Base-by-base conservation (phyloP, 371 early-diverging fungal species). In the Syncephalis fuscata region DNA sequence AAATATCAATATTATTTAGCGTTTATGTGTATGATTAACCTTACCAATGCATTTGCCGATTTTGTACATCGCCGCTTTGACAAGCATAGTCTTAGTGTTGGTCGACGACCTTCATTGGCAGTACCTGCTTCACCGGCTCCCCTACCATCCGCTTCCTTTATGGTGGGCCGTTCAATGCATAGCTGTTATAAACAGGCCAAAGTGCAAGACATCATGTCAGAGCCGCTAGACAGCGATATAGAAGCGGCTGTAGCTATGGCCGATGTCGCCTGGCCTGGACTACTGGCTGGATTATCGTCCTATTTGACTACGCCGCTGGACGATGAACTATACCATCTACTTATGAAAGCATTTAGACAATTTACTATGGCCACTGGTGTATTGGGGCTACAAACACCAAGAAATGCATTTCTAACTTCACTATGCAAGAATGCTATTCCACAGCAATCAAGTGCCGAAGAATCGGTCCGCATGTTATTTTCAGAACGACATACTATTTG, bases 351-450 rank as follows among this genome's bases (percentile, higher is more conserved):
- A 0, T 82, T 78, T 48, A 80, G 81, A 49, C 73, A 76, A 46
- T 82, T 88, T 39, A 81, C 87, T 2, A 77, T 74, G 27, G 78
- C 90, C 0, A 73, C 85, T 23, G 96, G 91, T n/a, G 76, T 88
- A 1, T 59, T 91, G 8, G 79, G 77, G 3, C 66, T 92, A 10
- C 64, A 62, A 15, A 77, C 80, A 7, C 81, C 88, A 7, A 73
- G 93, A 2, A 87, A 92, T 61, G 83, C 88, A 0, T 83, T 92
- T 53, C 52, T 97, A 45, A 74, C 80, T 2, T 73, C 82, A 32
- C 64, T 94, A 23, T 91, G 91, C 56, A 80, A 84, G 48, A 69
- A 69, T 44, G 69, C 83, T 5, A 68, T 86, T 23, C 87, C 87
- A 7, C 59, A 61, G 46, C 54, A 25, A 47, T 64, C 22, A 52